These are phyloP conservation scores for Auricularia sp. DNA, from an alignment of 768 basidiomycete species.

Conservation along the genomic window DNA sequence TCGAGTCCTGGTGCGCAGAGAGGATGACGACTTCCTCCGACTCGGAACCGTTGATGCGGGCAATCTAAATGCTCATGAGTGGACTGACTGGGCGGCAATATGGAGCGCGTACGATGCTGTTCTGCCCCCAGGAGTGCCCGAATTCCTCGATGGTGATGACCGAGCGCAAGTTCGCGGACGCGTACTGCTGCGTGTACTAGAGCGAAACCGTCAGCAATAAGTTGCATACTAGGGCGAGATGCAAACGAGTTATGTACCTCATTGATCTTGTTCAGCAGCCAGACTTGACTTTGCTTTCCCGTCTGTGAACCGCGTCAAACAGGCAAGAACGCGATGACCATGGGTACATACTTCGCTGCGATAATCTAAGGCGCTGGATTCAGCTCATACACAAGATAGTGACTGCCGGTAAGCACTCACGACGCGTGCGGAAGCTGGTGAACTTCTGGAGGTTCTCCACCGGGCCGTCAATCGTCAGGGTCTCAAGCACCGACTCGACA, in stretches of 20 bases:
- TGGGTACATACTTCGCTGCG: conserved; percentile 53
- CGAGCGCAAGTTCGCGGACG: conserved; percentile 43
- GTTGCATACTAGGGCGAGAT: neutral
- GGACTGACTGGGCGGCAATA: neutral
- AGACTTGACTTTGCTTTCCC: conserved; percentile 65
- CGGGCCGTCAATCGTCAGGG: conserved; percentile 56
- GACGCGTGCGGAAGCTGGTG: conserved; percentile 61
- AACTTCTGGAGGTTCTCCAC: conserved; percentile 55
- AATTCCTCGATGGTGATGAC: conserved; percentile 64
- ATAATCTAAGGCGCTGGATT: conserved; percentile 38
- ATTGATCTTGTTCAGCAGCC: conserved; percentile 59
- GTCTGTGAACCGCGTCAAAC: conserved; percentile 35
- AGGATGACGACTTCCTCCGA: conserved; percentile 55
- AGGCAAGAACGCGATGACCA: conserved; percentile 9
- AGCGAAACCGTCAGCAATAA: conserved; percentile 2
- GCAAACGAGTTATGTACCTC: conserved; percentile 34
- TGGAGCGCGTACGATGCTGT: conserved; percentile 48
- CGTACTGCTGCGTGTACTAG: conserved; percentile 57
- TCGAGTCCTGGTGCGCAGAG: conserved; percentile 65
- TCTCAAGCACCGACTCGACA: conserved; percentile 52
- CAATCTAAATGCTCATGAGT: conserved; percentile 39
- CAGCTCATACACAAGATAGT: conserved; percentile 16
- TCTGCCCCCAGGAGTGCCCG: conserved; percentile 76
- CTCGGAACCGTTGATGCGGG: conserved; percentile 65
- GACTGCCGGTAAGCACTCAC: conserved; percentile 32